These are phyloP conservation scores for Teratosphaeria epicoccoides DNA, from an alignment of 2,329 filamentous ascomycete genomes.

Conservation along the genomic window DNA sequence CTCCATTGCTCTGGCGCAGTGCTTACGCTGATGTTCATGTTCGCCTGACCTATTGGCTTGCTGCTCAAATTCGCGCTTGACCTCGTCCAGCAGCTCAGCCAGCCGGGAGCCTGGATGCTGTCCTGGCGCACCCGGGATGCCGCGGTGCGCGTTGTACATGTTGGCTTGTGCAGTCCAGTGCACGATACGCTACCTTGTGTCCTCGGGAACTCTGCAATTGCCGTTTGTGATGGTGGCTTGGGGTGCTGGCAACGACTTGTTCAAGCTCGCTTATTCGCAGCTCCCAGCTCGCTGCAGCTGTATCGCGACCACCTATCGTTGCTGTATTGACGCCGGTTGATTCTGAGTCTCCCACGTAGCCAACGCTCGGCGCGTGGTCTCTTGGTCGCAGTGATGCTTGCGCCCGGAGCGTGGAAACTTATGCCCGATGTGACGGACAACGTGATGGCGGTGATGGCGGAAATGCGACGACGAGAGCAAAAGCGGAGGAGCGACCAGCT, in stretches of 20 bases:
- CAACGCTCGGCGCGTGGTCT: not conserved
- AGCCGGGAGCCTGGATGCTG: conserved; percentile 58
- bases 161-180: conserved; percentile 10
- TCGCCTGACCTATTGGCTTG: conserved; percentile 59
- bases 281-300: not conserved
- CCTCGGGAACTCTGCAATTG: not conserved
- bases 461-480: not conserved
- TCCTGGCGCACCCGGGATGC: conserved; percentile 50
- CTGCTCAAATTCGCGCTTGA: conserved; percentile 82
- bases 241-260: not conserved
- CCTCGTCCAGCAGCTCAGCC: conserved; percentile 82
- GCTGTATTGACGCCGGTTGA: not conserved
- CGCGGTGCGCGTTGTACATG: conserved; percentile 81
- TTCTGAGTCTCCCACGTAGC: not conserved
- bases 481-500: not conserved
- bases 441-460: not conserved
- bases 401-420: not conserved
- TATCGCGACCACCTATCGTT: not conserved
- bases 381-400: not conserved
- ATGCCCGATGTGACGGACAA: not conserved
- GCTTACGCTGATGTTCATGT: conserved; percentile 89
- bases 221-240: not conserved
- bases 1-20: not conserved
- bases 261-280: not conserved
- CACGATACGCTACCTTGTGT: not conserved